Evolutionary conservation across 305 asterid species (phyloP).

Genomic region (Withania somnifera): DNA sequence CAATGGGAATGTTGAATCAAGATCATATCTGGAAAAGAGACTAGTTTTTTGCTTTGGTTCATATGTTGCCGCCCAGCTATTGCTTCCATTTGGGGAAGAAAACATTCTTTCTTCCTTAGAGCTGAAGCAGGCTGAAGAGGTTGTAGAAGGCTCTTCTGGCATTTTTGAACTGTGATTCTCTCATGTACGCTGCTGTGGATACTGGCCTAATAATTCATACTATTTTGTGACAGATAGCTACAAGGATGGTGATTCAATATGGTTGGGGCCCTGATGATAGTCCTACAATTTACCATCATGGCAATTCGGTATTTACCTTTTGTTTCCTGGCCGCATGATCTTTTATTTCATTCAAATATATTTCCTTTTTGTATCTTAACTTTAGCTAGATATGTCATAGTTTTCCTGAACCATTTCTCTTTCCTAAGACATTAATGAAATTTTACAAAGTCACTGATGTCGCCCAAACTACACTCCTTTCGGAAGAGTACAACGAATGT

Average conservation of each 20-base stretch:
- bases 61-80: slow-evolving; percentile 72
- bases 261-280: slow-evolving; percentile 97
- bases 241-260: slow-evolving; percentile 84
- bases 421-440: background rate
- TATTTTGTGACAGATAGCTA: slow-evolving; percentile 66
- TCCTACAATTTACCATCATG: slow-evolving; percentile 72
- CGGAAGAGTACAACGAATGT: no score
- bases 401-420: background rate
- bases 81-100: slow-evolving; percentile 96
- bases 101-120: slow-evolving; percentile 75
- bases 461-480: no score
- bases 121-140: slow-evolving; percentile 92
- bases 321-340: background rate
- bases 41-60: slow-evolving; percentile 96
- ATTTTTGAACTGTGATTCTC: background rate
- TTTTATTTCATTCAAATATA: background rate
- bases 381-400: background rate
- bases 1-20: slow-evolving; percentile 76
- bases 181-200: background rate
- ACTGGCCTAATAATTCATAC: background rate
- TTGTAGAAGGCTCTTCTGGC: slow-evolving; percentile 12
- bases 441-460: no score
- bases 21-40: slow-evolving; percentile 83
- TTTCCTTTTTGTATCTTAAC: background rate
- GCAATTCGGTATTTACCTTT: slow-evolving; percentile 61